Percentiles rank a stretch among this genome's conserved stretches.
Evolutionary conservation across 306 rosid genomes (phyloP).

Genomic region (Macrotyloma uniflorum): DNA sequence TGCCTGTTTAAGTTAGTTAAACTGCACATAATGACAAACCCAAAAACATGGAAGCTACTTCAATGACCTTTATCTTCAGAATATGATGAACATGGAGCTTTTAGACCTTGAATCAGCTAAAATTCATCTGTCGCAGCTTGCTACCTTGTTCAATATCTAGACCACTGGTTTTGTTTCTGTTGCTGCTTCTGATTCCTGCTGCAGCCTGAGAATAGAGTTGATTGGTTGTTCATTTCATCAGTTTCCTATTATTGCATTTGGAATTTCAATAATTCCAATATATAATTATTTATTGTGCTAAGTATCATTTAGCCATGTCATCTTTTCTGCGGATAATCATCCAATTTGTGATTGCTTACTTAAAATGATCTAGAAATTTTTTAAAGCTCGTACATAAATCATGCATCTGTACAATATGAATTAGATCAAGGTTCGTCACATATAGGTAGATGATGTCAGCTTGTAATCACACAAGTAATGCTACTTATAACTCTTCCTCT

Average conservation of each 20-base stretch:
- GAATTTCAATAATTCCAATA: not conserved
- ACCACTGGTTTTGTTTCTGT: not conserved
- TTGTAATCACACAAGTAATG: not conserved
- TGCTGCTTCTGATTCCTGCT: not conserved
- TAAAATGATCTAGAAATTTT: not conserved
- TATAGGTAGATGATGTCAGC: not conserved
- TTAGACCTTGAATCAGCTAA: not conserved
- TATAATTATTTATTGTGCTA: not conserved
- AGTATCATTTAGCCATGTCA: not conserved
- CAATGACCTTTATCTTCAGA: not conserved
- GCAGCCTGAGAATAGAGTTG: not conserved
- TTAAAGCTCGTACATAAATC: not conserved
- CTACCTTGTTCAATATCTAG: slow-evolving; percentile 14
- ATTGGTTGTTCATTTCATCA: slow-evolving; percentile 1
- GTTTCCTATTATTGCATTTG: slow-evolving; percentile 13
- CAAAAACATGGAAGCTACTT: not conserved
- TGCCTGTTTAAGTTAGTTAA: not conserved
- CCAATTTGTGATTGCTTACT: slow-evolving; percentile 19
- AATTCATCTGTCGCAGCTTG: not conserved
- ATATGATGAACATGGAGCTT: slow-evolving; percentile 7
- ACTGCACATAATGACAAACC: not conserved
- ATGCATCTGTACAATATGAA: slow-evolving; percentile 1
- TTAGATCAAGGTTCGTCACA: slow-evolving; percentile 4
- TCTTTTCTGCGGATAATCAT: not conserved
- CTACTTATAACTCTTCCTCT: not conserved